Percentiles rank a stretch among this genome's conserved stretches.
Conservation (phyloP, 1,284 basidiomycete species). For the Sporisorium reilianum region DNA sequence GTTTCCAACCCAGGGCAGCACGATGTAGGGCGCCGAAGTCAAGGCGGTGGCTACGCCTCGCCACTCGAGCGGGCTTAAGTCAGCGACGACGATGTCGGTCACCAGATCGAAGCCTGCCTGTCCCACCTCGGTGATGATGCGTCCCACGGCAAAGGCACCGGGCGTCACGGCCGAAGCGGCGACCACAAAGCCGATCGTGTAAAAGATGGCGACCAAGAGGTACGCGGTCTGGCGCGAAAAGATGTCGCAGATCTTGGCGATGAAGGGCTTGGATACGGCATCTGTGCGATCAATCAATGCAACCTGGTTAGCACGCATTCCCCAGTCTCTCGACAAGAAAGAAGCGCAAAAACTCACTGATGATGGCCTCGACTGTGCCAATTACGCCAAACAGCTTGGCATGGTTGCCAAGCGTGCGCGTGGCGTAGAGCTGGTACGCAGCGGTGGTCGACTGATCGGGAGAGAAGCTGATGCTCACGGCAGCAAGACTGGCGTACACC, state of each 20-base stretch:
- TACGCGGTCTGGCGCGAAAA: constrained; percentile 59
- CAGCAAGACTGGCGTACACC: constrained; percentile 22
- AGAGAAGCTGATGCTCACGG: constrained; percentile 24
- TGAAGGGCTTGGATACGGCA: constrained; percentile 58
- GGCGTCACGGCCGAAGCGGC: constrained; percentile 40
- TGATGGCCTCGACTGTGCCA: constrained; percentile 13
- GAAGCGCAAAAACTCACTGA: constrained; percentile 28
- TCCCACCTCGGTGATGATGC: constrained; percentile 40
- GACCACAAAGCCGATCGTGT: constrained; percentile 57
- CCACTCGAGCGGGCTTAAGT: constrained; percentile 46
- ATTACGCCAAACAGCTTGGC: constrained; percentile 44
- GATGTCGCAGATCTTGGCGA: constrained; percentile 61
- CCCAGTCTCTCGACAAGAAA: no score
- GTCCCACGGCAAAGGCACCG: constrained; percentile 24
- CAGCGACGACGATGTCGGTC: constrained; percentile 61
- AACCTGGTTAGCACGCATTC: constrained; percentile 9
- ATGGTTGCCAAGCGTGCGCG: constrained; percentile 41
- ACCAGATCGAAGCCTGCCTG: constrained; percentile 49
- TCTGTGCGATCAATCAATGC: neutral
- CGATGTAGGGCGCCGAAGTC: constrained; percentile 29
- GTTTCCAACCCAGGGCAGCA: constrained; percentile 20
- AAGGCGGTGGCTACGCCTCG: constrained; percentile 37
- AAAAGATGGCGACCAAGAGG: constrained; percentile 49
- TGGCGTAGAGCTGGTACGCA: constrained; percentile 41
- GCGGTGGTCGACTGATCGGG: constrained; percentile 25